Evolutionary conservation across 2,329 filamentous ascomycete genomes (phyloP), one percentile per base, ranked within the genome.

Genomic region (Colletotrichum godetiae): DNA sequence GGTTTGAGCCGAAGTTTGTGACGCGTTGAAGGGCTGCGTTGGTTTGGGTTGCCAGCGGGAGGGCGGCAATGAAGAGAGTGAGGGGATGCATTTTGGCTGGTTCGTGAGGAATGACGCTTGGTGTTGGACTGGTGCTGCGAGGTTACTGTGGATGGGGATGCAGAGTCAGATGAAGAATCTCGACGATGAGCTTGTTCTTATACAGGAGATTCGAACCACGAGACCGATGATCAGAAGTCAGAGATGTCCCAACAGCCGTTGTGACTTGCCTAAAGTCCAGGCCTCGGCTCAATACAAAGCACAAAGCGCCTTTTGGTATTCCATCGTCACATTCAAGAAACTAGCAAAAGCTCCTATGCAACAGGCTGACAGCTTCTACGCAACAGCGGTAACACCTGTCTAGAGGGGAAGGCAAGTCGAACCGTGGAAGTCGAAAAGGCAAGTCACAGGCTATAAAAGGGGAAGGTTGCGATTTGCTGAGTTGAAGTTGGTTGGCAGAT

Each of bases 1-100:
- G 71, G 63, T 74, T 75, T 27, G 63, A 65, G 29, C 74, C 74
- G 19, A 67, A 75, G 37, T 74, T 56, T 6, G n/a, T 56, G 33
- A 74, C 58, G 12, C 55, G 66, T 33, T 73, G 66, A 8, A 75
- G 71, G 29, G 67, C 59, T 7, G 71, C 71, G 5, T 59, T 15
- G 19, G 42, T 6, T 13, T 29, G 19, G 37, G 29, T n/a, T 3
- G 61, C 6, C 8, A 74, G 42, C 31, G 67, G 52, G 29, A 73
- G 57, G 13, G 13, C 55, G 12, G 55, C 19, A 5, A 73, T 19
- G 22, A 74, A 33, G 42, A 61, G 19, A 33, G 15, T 67, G 42
- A 13, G 27, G 35, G 27, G n/a, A 27, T 27, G 63, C 68, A 72
- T 72, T 3, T 42, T 57, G 46, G 19, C 4, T 3, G 12, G n/a